phyloP scores from a whole-genome alignment of 495 filamentous ascomycete species.

The Neurospora sp. region DNA sequence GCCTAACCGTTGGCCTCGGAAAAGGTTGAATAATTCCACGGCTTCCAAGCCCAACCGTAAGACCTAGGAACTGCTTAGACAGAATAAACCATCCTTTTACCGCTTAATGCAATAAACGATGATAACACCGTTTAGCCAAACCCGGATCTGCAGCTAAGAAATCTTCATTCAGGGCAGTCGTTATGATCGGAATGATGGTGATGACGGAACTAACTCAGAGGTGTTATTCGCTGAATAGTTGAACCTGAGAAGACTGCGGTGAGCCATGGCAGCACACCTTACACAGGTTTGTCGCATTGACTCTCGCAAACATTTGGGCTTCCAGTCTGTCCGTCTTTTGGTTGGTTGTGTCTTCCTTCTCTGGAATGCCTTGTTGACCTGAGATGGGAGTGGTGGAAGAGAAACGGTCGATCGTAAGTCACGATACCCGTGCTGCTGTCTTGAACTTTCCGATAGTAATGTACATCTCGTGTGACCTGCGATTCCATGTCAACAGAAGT shows the following conservation, averaged over 20 bases:
- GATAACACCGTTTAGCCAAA: no score
- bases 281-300: background rate
- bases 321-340: background rate
- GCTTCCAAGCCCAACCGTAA: no score
- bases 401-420: background rate
- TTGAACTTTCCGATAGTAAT: background rate
- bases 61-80: no score
- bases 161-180: background rate
- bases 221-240: background rate
- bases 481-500: background rate
- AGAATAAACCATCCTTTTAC: no score
- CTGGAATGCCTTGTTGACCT: background rate
- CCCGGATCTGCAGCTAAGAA: no score
- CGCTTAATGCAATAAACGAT: no score
- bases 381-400: background rate
- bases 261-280: background rate
- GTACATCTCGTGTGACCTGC: background rate
- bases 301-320: background rate
- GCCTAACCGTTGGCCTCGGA: no score
- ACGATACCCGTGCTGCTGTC: background rate
- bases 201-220: background rate
- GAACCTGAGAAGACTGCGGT: background rate
- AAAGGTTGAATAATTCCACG: no score
- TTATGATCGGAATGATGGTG: background rate
- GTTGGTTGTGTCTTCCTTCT: background rate